phyloP scores from a whole-genome alignment of 345 rosid species.

The Gossypium arboreum region DNA sequence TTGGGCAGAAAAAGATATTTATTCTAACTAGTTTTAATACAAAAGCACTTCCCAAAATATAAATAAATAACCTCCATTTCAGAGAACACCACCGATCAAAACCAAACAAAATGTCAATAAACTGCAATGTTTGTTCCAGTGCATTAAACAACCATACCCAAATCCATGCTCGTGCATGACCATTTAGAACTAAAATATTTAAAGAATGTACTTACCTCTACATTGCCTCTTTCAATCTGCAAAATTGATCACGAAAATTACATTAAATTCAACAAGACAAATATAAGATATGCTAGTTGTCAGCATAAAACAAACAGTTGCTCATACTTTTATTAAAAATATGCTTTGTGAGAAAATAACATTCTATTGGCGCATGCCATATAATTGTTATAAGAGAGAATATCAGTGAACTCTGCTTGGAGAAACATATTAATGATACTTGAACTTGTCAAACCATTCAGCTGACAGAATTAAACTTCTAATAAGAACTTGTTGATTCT shows the following conservation, averaged over 20 bases:
- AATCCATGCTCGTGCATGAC: not conserved
- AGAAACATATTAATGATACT: not conserved
- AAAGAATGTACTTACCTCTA: constrained; percentile 46
- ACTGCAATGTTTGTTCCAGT: constrained; percentile 1
- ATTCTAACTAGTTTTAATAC: not conserved
- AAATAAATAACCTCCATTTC: not conserved
- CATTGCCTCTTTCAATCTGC: constrained; percentile 81
- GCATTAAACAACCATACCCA: not conserved
- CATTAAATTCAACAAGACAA: not conserved
- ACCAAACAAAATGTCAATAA: not conserved
- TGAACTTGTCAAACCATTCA: not conserved
- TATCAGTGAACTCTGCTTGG: not conserved
- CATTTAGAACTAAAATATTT: not conserved
- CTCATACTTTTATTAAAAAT: not conserved
- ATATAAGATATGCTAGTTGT: not conserved
- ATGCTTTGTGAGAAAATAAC: not conserved
- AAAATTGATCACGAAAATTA: constrained; percentile 18
- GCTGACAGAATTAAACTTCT: not conserved
- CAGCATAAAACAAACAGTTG: not conserved
- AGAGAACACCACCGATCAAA: not conserved
- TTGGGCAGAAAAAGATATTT: not conserved
- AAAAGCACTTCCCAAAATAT: not conserved
- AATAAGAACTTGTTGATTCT: not conserved
- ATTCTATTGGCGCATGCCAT: not conserved
- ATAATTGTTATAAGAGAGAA: not conserved